These are phyloP conservation scores for Coemansia sp. DNA, from an alignment of 192 early-diverging fungal genomes.

Conservation along the genomic window DNA sequence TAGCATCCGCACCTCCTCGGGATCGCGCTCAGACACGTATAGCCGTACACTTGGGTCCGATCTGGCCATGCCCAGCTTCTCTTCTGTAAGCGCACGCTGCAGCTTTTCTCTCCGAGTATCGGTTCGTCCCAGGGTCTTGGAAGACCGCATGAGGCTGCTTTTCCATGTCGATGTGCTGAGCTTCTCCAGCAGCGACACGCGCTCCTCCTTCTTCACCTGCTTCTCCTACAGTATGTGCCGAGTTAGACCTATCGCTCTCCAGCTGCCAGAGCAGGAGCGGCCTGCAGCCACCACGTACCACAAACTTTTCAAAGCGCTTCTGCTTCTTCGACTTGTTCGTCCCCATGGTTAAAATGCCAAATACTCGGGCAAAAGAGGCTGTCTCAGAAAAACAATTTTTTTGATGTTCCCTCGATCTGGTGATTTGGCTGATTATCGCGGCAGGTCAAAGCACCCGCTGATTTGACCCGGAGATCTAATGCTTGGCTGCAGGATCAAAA, in stretches of 20 bases:
- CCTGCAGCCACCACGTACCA: constrained; percentile 45
- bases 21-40: constrained; percentile 55
- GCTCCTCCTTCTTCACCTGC: constrained; percentile 78
- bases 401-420: neutral
- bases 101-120: constrained; percentile 70
- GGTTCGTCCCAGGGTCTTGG: constrained; percentile 63
- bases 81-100: constrained; percentile 61
- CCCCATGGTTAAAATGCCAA: constrained; percentile 31
- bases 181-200: constrained; percentile 63
- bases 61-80: constrained; percentile 60
- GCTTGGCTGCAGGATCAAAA: no score
- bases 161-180: constrained; percentile 65
- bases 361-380: neutral
- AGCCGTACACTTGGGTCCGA: constrained; percentile 61
- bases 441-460: no score
- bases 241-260: neutral
- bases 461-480: no score
- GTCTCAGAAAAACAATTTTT: neutral
- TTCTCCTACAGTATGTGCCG: constrained; percentile 52
- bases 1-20: constrained; percentile 38
- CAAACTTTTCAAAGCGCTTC: constrained; percentile 75
- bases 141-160: constrained; percentile 67
- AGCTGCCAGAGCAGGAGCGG: neutral
- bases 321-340: constrained; percentile 63
- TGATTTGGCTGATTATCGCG: neutral